phyloP scores from a whole-genome alignment of 1,139 yeast species.

The Yamadazyma triangularis region DNA sequence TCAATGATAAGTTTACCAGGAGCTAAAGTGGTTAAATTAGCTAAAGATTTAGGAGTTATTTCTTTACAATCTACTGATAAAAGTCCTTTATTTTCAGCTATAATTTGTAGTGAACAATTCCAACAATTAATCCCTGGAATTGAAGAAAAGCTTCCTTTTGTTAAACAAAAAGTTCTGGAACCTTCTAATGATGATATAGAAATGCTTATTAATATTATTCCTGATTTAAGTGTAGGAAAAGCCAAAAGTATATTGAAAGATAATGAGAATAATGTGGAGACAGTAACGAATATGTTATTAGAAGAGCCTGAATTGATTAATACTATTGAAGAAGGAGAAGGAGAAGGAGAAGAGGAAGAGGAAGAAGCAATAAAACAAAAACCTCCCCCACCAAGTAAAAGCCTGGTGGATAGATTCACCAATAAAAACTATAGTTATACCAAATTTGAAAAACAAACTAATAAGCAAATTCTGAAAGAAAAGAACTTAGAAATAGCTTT shows the following conservation, averaged over 20 bases:
- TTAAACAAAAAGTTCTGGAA: conserved; percentile 5
- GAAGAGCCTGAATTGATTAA: conserved; percentile 51
- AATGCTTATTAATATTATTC: conserved; percentile 54
- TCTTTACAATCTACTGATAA: conserved; percentile 35
- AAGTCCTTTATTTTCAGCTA: conserved; percentile 52
- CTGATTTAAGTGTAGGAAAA: conserved; percentile 43
- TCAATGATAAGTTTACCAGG: conserved; percentile 49
- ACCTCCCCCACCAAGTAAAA: too few species aligned
- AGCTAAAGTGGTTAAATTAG: conserved; percentile 34
- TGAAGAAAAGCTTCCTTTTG: conserved; percentile 29
- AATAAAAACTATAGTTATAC: conserved; percentile 3
- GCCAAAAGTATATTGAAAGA: conserved; percentile 44
- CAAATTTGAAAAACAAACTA: conserved; percentile 5
- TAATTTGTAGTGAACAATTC: conserved; percentile 44
- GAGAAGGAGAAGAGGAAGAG: not conserved
- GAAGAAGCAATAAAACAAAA: not conserved
- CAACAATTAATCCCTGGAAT: conserved; percentile 46
- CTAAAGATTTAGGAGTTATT: conserved; percentile 42
- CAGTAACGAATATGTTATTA: conserved; percentile 53
- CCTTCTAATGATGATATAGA: conserved; percentile 34
- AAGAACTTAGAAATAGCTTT: conserved; percentile 62
- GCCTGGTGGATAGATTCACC: conserved; percentile 2
- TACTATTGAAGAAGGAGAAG: conserved; percentile 14
- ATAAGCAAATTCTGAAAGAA: conserved; percentile 33
- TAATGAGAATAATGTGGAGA: conserved; percentile 54